Conservation (phyloP, 164 flowering plant species). For the Platanus orientalis region DNA sequence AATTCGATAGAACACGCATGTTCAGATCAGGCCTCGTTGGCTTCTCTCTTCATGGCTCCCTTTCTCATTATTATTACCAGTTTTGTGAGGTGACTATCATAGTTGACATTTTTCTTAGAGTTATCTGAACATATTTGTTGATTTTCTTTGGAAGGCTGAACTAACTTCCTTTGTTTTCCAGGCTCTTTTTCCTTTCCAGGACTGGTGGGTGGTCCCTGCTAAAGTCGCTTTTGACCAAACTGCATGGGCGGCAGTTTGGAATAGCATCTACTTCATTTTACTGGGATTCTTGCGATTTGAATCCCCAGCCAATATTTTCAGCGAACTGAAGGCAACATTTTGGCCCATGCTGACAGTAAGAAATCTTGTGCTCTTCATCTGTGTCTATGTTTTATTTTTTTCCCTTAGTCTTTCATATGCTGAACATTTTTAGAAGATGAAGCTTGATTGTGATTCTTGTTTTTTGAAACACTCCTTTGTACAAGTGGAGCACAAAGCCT, state of each 20-base stretch:
- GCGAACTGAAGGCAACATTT: slow-evolving; percentile 68
- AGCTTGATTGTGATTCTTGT: no score
- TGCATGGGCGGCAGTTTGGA: no score
- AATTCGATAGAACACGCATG: slow-evolving; percentile 66
- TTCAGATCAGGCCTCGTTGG: slow-evolving; percentile 87
- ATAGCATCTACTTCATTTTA: no score
- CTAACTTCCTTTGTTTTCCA: slow-evolving; percentile 21
- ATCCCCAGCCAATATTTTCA: slow-evolving; percentile 49
- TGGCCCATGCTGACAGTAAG: slow-evolving; percentile 90
- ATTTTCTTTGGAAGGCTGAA: slow-evolving; percentile 16
- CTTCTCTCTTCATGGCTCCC: slow-evolving; percentile 78
- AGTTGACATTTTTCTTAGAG: slow-evolving; percentile 1
- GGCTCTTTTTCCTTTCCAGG: slow-evolving; percentile 81
- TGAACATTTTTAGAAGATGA: no score
- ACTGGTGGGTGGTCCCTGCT: slow-evolving; percentile 96
- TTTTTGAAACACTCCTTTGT: no score
- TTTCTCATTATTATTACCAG: slow-evolving; percentile 80
- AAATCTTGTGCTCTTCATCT: not conserved
- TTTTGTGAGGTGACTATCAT: slow-evolving; percentile 55
- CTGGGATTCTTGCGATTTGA: no score
- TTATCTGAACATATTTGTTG: not conserved
- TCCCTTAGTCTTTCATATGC: no score
- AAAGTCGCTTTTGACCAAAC: no score
- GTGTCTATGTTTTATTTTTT: no score
- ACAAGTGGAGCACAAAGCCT: no score